phyloP scores from a whole-genome alignment of 257 asterid genomes.

The Solanum habrochaites region DNA sequence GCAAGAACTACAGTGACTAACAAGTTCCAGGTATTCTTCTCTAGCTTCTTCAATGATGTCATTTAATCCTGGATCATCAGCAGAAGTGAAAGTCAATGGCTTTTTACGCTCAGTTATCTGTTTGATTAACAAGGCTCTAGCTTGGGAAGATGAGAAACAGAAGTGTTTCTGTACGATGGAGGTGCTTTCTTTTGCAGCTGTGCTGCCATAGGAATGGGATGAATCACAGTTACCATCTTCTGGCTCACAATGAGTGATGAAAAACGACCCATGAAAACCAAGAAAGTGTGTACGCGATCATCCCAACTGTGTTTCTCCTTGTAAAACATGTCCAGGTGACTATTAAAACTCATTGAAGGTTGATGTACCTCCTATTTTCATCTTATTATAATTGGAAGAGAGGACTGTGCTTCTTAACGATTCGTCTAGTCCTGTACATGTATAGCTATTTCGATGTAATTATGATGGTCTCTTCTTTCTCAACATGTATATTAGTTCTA shows the following conservation, averaged over 20 bases:
- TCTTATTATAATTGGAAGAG: neutral
- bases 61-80: neutral
- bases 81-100: neutral
- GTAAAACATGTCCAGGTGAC: neutral
- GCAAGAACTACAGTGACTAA: constrained; percentile 65
- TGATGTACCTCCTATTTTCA: neutral
- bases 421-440: neutral
- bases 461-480: no score
- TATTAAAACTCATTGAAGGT: neutral
- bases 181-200: constrained; percentile 30
- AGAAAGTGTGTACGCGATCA: neutral
- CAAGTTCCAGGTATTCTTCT: constrained; percentile 69
- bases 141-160: constrained; percentile 81
- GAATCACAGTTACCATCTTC: neutral
- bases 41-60: neutral
- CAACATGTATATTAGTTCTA: neutral
- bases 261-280: neutral
- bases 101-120: constrained; percentile 43
- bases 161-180: constrained; percentile 74
- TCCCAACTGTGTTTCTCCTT: neutral
- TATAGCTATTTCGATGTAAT: neutral
- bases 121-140: constrained; percentile 54
- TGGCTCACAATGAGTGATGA: neutral
- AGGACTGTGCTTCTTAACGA: neutral
- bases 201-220: neutral